These are phyloP conservation scores for Colletotrichum sp. DNA, from an alignment of 2,329 filamentous ascomycete genomes.

Conservation along the genomic window DNA sequence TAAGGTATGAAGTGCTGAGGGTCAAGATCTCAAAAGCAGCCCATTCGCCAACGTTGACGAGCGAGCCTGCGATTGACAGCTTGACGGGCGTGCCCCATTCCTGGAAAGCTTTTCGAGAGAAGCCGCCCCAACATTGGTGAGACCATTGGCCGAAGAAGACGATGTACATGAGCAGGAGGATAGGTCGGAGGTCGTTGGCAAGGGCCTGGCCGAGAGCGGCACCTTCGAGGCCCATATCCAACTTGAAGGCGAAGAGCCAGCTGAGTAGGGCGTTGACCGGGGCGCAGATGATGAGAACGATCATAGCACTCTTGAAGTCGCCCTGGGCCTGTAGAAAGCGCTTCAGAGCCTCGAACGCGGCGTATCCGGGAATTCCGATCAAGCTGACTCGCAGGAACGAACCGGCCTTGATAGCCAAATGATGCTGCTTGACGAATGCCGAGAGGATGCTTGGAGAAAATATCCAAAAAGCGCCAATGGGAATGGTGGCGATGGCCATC, in stretches of 20 bases:
- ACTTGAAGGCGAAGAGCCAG: slow-evolving; percentile 50
- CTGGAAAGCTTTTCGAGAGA: slow-evolving; percentile 37
- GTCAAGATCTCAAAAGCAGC: slow-evolving; percentile 48
- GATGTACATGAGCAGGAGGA: slow-evolving; percentile 52
- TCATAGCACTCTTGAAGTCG: slow-evolving; percentile 54
- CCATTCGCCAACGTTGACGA: slow-evolving; percentile 48
- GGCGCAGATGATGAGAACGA: slow-evolving; percentile 50
- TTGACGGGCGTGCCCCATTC: slow-evolving; percentile 46
- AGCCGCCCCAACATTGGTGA: slow-evolving; percentile 49
- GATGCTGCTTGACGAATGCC: slow-evolving; percentile 50
- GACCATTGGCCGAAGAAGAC: slow-evolving; percentile 45
- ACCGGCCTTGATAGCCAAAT: slow-evolving; percentile 53
- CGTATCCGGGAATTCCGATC: slow-evolving; percentile 57
- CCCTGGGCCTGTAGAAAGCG: slow-evolving; percentile 61
- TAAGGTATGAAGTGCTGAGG: slow-evolving; percentile 49
- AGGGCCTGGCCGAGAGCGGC: slow-evolving; percentile 55
- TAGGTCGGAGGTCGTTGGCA: slow-evolving; percentile 52
- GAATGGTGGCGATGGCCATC: slow-evolving; percentile 50
- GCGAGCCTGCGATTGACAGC: slow-evolving; percentile 42
- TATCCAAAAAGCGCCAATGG: slow-evolving; percentile 54
- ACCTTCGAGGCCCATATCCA: slow-evolving; percentile 52
- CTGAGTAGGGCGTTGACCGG: slow-evolving; percentile 54
- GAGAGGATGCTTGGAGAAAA: slow-evolving; percentile 50
- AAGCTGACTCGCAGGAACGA: slow-evolving; percentile 53
- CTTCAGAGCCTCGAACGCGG: slow-evolving; percentile 58